phyloP scores from a whole-genome alignment of 495 filamentous ascomycete genomes.

The Schizothecium vesticola region DNA sequence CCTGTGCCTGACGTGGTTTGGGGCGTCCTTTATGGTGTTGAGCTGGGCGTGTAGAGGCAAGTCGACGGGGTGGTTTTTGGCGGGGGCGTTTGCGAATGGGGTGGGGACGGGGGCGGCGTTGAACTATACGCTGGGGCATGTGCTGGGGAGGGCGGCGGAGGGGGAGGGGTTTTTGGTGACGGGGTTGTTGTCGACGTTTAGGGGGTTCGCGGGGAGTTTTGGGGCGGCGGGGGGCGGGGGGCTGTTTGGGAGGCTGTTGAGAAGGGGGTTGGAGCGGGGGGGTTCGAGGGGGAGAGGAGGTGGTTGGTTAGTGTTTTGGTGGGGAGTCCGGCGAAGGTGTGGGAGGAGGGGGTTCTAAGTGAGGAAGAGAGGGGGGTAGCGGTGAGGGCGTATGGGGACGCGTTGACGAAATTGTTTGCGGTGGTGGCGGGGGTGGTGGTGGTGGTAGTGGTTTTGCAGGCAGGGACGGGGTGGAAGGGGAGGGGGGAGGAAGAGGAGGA shows the following conservation, averaged over 20 bases:
- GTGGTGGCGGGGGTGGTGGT: constrained; percentile 51
- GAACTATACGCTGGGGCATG: constrained; percentile 73
- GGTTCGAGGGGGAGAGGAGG: constrained; percentile 48
- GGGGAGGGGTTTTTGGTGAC: constrained; percentile 65
- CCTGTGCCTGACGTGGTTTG: constrained; percentile 36
- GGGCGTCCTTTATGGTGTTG: not conserved
- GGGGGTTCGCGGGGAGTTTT: constrained; percentile 70
- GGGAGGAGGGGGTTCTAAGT: constrained; percentile 34
- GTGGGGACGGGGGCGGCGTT: constrained; percentile 22
- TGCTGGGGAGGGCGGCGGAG: constrained; percentile 60
- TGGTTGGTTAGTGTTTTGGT: constrained; percentile 58
- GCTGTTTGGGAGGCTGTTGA: constrained; percentile 59
- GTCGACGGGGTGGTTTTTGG: not conserved
- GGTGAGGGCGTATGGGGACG: constrained; percentile 55
- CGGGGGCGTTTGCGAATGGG: not conserved
- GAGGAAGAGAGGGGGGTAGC: constrained; percentile 56
- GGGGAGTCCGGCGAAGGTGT: constrained; percentile 62
- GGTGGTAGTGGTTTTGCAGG: constrained; percentile 54
- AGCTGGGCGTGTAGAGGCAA: not conserved
- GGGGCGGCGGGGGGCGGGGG: constrained; percentile 73
- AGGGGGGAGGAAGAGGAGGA: constrained; percentile 25
- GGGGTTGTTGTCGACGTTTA: constrained; percentile 63
- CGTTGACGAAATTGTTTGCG: constrained; percentile 53
- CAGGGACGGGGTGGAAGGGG: constrained; percentile 60
- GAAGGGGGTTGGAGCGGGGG: constrained; percentile 50